These are phyloP conservation scores for Yamadazyma sp. DNA, from an alignment of 805 yeast species.

Conservation along the genomic window DNA sequence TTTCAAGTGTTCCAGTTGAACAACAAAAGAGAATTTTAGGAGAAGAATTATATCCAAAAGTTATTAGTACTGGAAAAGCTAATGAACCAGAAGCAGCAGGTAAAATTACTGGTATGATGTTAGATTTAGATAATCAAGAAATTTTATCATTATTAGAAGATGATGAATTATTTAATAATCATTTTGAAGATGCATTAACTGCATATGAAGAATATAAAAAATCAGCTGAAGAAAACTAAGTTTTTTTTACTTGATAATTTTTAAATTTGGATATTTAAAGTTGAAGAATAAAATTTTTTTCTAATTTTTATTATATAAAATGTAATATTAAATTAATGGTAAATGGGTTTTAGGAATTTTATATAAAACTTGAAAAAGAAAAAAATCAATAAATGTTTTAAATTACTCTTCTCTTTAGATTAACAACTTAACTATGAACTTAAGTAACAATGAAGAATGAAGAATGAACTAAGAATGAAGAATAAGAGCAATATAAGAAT, in stretches of 20 bases:
- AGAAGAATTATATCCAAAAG: constrained; percentile 93
- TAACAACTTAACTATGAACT: no score
- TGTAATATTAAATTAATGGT: constrained; percentile 16
- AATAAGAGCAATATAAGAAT: no score
- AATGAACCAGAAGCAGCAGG: constrained; percentile 94
- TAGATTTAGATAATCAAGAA: constrained; percentile 91
- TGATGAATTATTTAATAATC: constrained; percentile 83
- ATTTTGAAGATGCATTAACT: constrained; percentile 89
- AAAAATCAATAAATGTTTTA: constrained; percentile 16
- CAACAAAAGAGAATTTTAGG: constrained; percentile 98
- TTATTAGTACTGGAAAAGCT: constrained; percentile 81
- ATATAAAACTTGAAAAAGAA: constrained; percentile 15
- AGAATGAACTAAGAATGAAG: no score
- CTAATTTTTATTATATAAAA: constrained; percentile 16
- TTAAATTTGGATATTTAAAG: constrained; percentile 10
- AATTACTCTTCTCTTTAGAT: constrained; percentile 1
- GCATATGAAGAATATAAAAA: constrained; percentile 92
- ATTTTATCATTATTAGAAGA: constrained; percentile 85
- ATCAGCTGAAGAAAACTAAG: constrained; percentile 24
- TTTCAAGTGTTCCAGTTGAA: constrained; percentile 70
- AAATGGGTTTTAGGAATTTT: constrained; percentile 25
- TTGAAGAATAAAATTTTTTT: constrained; percentile 14
- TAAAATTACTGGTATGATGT: constrained; percentile 98
- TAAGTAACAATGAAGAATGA: no score
- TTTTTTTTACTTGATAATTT: constrained; percentile 12